Conservation (phyloP, 108 stramenopile species). For the Mediolabrus comicus region DNA sequence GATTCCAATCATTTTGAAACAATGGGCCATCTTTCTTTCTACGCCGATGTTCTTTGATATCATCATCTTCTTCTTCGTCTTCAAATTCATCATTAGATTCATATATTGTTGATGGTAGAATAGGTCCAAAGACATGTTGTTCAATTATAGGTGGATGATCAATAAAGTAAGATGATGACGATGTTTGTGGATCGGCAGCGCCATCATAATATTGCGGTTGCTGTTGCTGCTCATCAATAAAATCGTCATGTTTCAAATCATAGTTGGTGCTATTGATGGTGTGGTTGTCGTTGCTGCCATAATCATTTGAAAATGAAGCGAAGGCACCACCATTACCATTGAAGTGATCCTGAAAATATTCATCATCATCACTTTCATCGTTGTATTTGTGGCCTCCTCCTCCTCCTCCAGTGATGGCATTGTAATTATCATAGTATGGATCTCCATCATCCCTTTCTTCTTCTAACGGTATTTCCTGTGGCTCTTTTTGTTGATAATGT, state of each 20-base stretch:
- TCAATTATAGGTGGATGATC: neutral
- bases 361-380: neutral
- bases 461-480: neutral
- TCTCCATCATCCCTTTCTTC: neutral
- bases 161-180: neutral
- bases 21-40: neutral
- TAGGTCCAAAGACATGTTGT: neutral
- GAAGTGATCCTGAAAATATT: neutral
- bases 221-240: neutral
- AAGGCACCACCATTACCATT: neutral
- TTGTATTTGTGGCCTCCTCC: too few species aligned
- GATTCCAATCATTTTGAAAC: neutral
- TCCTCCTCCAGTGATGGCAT: neutral
- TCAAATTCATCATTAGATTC: neutral
- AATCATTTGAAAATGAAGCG: neutral
- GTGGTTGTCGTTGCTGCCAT: too few species aligned
- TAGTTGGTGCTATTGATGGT: too few species aligned
- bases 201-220: too few species aligned
- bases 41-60: too few species aligned
- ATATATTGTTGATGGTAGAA: neutral
- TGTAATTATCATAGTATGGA: neutral
- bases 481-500: neutral
- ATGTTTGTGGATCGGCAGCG: too few species aligned
- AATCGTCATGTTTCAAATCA: neutral
- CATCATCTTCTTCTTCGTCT: neutral